Conservation (phyloP, 139 green algal species). For the Closterium sp. region DNA sequence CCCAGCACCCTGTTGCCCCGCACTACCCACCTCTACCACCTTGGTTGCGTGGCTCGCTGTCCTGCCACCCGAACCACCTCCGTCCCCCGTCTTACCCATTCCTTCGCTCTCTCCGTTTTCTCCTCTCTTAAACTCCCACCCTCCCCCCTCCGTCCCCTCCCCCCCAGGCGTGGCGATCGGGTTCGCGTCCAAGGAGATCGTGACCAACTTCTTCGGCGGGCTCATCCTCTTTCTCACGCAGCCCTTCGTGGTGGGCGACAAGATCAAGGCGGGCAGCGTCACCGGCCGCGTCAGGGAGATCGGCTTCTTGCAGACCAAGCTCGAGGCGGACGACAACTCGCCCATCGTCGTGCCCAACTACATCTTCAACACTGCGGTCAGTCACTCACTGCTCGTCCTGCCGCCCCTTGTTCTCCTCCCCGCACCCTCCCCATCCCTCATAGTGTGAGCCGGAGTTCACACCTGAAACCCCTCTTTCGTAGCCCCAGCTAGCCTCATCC, state of each 20-base stretch:
- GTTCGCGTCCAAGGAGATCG: conserved; percentile 42
- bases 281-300: background rate
- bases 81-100: background rate
- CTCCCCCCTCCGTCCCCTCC: background rate
- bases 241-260: conserved; percentile 40
- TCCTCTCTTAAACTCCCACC: background rate
- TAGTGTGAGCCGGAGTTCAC: no score
- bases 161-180: conserved; percentile 39
- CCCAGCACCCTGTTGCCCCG: no score
- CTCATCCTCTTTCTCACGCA: conserved; percentile 25
- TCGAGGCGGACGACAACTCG: background rate
- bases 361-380: conserved; percentile 5
- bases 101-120: background rate
- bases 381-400: no score
- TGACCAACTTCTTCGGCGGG: conserved; percentile 50
- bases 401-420: no score
- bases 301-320: conserved; percentile 5
- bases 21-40: no score
- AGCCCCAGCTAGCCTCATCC: no score
- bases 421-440: no score
- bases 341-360: conserved; percentile 12
- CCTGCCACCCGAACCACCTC: background rate
- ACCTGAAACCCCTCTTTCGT: no score
- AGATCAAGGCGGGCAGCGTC: conserved; percentile 37
- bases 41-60: no score